These are phyloP conservation scores for Neofusicoccum umdonicola DNA, from an alignment of 2,329 filamentous ascomycete genomes.

Conservation along the genomic window DNA sequence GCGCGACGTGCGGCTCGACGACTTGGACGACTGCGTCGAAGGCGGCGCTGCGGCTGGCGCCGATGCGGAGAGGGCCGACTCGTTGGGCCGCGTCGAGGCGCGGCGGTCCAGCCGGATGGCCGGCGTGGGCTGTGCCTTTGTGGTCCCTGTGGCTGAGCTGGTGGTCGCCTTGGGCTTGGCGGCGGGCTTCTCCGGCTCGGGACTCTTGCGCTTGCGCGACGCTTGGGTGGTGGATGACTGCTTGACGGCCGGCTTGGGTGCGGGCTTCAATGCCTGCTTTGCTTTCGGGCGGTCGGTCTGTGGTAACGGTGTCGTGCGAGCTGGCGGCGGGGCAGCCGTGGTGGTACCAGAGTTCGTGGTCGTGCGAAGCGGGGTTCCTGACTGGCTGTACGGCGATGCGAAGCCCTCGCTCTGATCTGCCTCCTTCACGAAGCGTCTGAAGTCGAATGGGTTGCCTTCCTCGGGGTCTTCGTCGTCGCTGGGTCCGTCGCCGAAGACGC, in stretches of 20 bases:
- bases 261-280: neutral
- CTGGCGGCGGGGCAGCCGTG: neutral
- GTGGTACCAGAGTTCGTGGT: neutral
- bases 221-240: neutral
- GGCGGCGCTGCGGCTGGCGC: conserved; percentile 17
- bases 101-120: conserved; percentile 37
- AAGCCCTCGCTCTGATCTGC: conserved; percentile 33
- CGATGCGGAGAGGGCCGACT: conserved; percentile 10
- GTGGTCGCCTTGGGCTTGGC: conserved; percentile 26
- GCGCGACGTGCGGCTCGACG: conserved; percentile 12
- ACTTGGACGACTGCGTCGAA: conserved; percentile 15
- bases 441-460: conserved; percentile 48
- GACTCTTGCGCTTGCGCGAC: conserved; percentile 29
- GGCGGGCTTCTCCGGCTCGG: conserved; percentile 17
- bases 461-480: conserved; percentile 39
- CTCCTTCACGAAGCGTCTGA: conserved; percentile 44
- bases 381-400: conserved; percentile 22
- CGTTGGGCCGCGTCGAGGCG: conserved; percentile 23
- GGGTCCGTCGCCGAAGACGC: neutral
- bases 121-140: conserved; percentile 18
- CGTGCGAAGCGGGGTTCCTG: conserved; percentile 14
- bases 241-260: neutral
- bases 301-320: conserved; percentile 1
- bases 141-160: neutral
- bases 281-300: neutral